Evolutionary conservation across 768 basidiomycete species (phyloP).

Genomic region (Suillus bovinus): DNA sequence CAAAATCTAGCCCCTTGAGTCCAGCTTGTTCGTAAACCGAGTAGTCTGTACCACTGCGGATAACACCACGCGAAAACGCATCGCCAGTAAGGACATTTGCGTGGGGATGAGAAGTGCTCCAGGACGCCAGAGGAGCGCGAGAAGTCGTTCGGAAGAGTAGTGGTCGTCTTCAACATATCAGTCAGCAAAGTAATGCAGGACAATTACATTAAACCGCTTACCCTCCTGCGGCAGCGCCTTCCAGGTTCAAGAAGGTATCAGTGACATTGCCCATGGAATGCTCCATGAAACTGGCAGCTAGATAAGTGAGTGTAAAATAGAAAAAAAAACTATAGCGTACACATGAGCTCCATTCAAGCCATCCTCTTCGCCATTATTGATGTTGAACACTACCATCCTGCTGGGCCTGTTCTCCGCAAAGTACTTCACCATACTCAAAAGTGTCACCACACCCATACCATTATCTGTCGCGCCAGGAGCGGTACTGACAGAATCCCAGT

Average conservation of each 20-base stretch:
- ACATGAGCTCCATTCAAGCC: conserved; percentile 70
- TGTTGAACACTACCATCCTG: conserved; percentile 74
- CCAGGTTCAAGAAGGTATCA: conserved; percentile 75
- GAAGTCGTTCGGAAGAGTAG: conserved; percentile 75
- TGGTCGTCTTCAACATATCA: conserved; percentile 52
- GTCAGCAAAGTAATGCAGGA: conserved; percentile 6
- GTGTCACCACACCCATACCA: conserved; percentile 68
- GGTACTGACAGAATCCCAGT: conserved; percentile 80
- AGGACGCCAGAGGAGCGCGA: conserved; percentile 53
- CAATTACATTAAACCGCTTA: conserved; percentile 31
- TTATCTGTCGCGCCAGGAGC: conserved; percentile 77
- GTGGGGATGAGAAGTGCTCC: conserved; percentile 54
- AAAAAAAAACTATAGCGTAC: conserved; percentile 36
- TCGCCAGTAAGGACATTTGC: conserved; percentile 71
- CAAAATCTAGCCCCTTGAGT: conserved; percentile 74
- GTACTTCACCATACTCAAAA: conserved; percentile 64
- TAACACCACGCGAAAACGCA: conserved; percentile 60
- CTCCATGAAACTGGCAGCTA: conserved; percentile 53
- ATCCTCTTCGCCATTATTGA: conserved; percentile 87
- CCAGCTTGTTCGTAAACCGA: conserved; percentile 58
- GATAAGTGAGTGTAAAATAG: background rate
- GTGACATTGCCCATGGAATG: conserved; percentile 74
- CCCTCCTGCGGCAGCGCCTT: conserved; percentile 82
- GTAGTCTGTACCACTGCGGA: conserved; percentile 76
- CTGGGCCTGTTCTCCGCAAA: conserved; percentile 48